Evolutionary conservation across 1,284 basidiomycete species (phyloP).

Genomic region (Puccinia hordei): DNA sequence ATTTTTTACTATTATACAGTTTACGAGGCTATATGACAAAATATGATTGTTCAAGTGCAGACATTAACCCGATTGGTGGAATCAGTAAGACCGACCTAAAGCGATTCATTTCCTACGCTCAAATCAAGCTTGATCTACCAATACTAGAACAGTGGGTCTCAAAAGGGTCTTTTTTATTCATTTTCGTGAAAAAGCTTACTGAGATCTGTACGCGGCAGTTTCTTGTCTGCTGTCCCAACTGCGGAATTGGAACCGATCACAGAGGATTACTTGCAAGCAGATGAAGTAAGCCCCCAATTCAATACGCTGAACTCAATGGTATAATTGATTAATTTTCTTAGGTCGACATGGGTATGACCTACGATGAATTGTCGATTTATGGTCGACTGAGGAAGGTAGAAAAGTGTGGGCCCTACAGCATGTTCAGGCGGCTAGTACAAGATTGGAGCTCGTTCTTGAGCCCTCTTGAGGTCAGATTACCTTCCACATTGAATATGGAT

Average conservation of each 20-base stretch:
- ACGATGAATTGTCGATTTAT: slow-evolving; percentile 49
- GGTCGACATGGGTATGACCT: slow-evolving; percentile 51
- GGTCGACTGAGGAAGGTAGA: slow-evolving; percentile 23
- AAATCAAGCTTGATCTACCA: slow-evolving; percentile 40
- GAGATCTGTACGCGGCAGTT: neutral
- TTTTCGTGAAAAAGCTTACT: neutral
- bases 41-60: slow-evolving; percentile 51
- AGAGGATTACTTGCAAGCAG: slow-evolving; percentile 42
- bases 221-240: slow-evolving; percentile 44
- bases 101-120: slow-evolving; percentile 41
- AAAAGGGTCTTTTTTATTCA: neutral
- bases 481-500: neutral
- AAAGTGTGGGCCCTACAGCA: slow-evolving; percentile 6
- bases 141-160: slow-evolving; percentile 44
- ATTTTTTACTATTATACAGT: neutral
- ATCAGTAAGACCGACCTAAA: slow-evolving; percentile 50
- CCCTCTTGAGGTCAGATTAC: slow-evolving; percentile 38
- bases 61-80: slow-evolving; percentile 50
- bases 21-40: slow-evolving; percentile 49
- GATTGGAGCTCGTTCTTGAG: slow-evolving; percentile 44
- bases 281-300: slow-evolving; percentile 28
- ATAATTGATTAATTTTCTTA: neutral
- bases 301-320: neutral
- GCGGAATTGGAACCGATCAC: slow-evolving; percentile 50
- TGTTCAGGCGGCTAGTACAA: slow-evolving; percentile 46